Percentiles rank a stretch among this genome's conserved stretches.
These are phyloP conservation scores for Myriosclerotinia curreyana DNA, from an alignment of 2,329 filamentous ascomycete genomes.

Conservation along the genomic window DNA sequence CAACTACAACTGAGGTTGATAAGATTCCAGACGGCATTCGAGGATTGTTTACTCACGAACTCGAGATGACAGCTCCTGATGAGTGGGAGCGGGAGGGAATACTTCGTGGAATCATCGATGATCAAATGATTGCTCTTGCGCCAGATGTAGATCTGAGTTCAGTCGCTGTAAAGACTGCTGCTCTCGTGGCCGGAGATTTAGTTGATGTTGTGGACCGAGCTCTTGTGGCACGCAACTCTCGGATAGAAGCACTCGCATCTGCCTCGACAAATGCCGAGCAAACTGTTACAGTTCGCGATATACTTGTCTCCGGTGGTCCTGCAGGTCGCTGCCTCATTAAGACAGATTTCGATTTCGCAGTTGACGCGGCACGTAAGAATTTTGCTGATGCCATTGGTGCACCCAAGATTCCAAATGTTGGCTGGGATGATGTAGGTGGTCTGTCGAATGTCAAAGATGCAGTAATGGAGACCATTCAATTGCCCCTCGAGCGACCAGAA, in stretches of 20 bases:
- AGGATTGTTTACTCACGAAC: conserved; percentile 89
- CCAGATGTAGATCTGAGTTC: conserved; percentile 78
- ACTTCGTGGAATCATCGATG: conserved; percentile 71
- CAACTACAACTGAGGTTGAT: conserved; percentile 92
- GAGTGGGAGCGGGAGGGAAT: conserved; percentile 90
- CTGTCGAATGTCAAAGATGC: conserved; percentile 93
- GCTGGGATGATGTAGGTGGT: conserved; percentile 94
- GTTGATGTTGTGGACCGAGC: conserved; percentile 93
- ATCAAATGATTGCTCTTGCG: conserved; percentile 72
- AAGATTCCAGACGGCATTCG: conserved; percentile 89
- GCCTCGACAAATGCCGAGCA: conserved; percentile 44
- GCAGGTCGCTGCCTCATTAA: conserved; percentile 75
- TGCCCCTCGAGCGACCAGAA: conserved; percentile 86
- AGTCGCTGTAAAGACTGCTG: conserved; percentile 92
- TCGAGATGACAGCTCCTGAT: conserved; percentile 90
- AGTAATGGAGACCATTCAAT: conserved; percentile 93
- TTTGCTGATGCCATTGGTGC: conserved; percentile 97
- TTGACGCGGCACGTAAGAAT: conserved; percentile 94
- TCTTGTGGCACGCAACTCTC: conserved; percentile 68
- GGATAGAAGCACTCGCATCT: conserved; percentile 69
- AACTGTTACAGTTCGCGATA: conserved; percentile 67
- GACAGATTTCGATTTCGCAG: conserved; percentile 84
- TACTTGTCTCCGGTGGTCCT: conserved; percentile 84
- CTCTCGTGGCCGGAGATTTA: conserved; percentile 88
- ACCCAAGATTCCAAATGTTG: conserved; percentile 95